Conservation (phyloP, 768 basidiomycete genomes). For the Auricularia cornea region DNA sequence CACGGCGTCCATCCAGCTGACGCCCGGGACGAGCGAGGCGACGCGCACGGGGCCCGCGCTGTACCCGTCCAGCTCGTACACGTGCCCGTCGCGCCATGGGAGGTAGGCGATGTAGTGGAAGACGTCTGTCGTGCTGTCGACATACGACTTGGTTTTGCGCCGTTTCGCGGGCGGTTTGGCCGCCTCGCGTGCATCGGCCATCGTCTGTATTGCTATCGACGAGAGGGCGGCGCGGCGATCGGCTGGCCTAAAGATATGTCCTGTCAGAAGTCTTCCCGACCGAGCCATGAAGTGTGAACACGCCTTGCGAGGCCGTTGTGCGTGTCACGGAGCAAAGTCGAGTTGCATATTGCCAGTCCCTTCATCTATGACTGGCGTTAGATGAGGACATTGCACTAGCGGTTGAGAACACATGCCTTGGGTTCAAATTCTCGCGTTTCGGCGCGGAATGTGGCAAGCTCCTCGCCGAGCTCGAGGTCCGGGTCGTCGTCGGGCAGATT, state of each 20-base stretch:
- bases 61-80: conserved; percentile 65
- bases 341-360: conserved; percentile 53
- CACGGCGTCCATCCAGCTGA: conserved; percentile 51
- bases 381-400: neutral
- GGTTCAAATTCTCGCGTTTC: conserved; percentile 52
- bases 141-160: conserved; percentile 24
- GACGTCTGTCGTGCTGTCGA: conserved; percentile 33
- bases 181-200: conserved; percentile 16
- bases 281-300: neutral
- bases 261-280: neutral
- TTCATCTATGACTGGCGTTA: conserved; percentile 38
- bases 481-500: conserved; percentile 43
- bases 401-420: conserved; percentile 32
- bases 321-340: conserved; percentile 41
- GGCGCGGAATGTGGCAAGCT: conserved; percentile 34
- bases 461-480: conserved; percentile 28
- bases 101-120: conserved; percentile 64
- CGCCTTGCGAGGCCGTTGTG: conserved; percentile 58
- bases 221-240: conserved; percentile 47
- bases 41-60: conserved; percentile 56
- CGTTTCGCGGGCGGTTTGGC: conserved; percentile 26
- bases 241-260: conserved; percentile 34
- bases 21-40: conserved; percentile 15
- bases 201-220: conserved; percentile 36
- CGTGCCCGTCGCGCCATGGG: conserved; percentile 45